Evolutionary conservation across 805 yeast genomes (phyloP), one percentile per base, ranked within the genome.

Genomic region (Saccharomycopsis synnaedendra): DNA sequence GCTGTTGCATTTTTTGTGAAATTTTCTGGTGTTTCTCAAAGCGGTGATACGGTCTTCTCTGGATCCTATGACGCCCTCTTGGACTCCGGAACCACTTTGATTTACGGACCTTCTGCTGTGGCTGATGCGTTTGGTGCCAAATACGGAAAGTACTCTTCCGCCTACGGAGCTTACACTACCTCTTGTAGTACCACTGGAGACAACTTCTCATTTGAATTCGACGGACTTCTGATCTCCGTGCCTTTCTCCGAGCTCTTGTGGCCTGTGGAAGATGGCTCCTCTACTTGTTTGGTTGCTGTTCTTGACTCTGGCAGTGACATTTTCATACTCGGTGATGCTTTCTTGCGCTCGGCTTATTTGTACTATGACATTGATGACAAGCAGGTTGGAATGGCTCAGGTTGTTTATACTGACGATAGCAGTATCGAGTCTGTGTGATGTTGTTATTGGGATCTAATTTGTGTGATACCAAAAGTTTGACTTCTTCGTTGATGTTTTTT

Each of bases 261-360:
- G 4, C 56, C 55, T 32, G 41, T 54, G 4, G 54, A 58, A 5
- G 55, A 67, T 5, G 65, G 63, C 36, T 63, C 59, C 1, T 55
- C 58, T 3, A 57, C 64, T 32, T 77, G 82, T 63, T 70, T 68
- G 6, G 56, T 76, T 40, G 76, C 75, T 5, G 50, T 75, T 4
- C 54, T 64, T 36, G 53, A 60, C 3, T 56, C 67, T 9, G 64
- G 64, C 48, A 64, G 63, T 30, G 51, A 62, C 3, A 59, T 66
- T 48, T 68, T 70, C 50, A 68, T 71, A 7, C 58, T 76, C 11
- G 85, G 84, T 45, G 81, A 76, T 58, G 63, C 71, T 5, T 73
- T 79, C 59, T 58, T 79, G 51, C 65, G 74, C 51, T 61, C 70
- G 33, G 76, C 75, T 1, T 78, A 78, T 55, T 65, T 72, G 40